Evolutionary conservation across 1,284 basidiomycete genomes (phyloP).

Genomic region (Cryptococcus sp.): DNA sequence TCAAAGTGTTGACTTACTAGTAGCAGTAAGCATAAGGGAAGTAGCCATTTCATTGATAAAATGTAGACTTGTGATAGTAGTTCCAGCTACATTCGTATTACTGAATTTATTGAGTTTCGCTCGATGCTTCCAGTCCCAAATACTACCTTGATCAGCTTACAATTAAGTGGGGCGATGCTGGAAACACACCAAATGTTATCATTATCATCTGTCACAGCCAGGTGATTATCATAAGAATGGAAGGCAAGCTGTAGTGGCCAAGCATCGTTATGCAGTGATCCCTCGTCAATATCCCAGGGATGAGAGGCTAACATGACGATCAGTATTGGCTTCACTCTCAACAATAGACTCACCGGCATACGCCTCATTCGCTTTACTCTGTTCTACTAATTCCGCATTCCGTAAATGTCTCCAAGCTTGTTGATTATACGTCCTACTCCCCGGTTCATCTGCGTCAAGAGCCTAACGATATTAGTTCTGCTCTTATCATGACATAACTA

Average conservation of each 20-base stretch:
- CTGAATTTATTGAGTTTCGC: slow-evolving; percentile 75
- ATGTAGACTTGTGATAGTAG: slow-evolving; percentile 80
- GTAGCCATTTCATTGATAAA: slow-evolving; percentile 96
- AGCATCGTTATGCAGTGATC: slow-evolving; percentile 64
- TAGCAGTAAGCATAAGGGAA: slow-evolving; percentile 81
- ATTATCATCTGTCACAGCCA: slow-evolving; percentile 78
- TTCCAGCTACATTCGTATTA: slow-evolving; percentile 79
- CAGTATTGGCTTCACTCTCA: background rate
- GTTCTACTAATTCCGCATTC: slow-evolving; percentile 80
- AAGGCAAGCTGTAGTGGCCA: slow-evolving; percentile 76
- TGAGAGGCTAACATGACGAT: slow-evolving; percentile 48
- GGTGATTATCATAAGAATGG: slow-evolving; percentile 86
- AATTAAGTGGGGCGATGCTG: background rate
- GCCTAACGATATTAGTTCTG: slow-evolving; percentile 54
- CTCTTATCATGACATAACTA: background rate
- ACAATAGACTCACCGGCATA: slow-evolving; percentile 59
- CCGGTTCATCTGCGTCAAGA: slow-evolving; percentile 91
- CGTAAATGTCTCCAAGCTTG: slow-evolving; percentile 91
- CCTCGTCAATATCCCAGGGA: slow-evolving; percentile 75
- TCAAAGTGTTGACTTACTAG: slow-evolving; percentile 55
- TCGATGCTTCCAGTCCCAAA: slow-evolving; percentile 90
- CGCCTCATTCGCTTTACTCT: slow-evolving; percentile 54
- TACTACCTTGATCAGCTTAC: slow-evolving; percentile 50
- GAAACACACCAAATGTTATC: slow-evolving; percentile 73
- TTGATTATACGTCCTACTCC: slow-evolving; percentile 87